Evolutionary conservation across 2,329 filamentous ascomycete genomes (phyloP).

Genomic region (Hypoxylon sp.): DNA sequence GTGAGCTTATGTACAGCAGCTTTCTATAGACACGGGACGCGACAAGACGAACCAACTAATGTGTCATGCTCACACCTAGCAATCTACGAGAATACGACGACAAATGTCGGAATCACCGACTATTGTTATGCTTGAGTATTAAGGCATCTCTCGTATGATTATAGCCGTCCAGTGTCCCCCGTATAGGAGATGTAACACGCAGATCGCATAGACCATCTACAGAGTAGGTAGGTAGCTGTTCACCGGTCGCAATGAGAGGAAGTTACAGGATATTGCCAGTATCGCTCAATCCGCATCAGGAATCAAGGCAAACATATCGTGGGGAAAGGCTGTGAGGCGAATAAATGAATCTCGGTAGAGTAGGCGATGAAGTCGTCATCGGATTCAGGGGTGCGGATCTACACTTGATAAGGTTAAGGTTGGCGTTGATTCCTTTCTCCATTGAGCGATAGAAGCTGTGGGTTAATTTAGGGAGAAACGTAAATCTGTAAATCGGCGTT

Average conservation of each 20-base stretch:
- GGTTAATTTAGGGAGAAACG: conserved; percentile 6
- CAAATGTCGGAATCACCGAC: conserved; percentile 8
- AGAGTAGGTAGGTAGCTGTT: not conserved
- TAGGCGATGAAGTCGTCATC: conserved; percentile 31
- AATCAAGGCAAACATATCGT: conserved; percentile 23
- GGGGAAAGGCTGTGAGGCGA: conserved; percentile 23
- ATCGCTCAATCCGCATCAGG: conserved; percentile 10
- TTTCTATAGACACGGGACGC: conserved; percentile 16
- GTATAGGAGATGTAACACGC: conserved; percentile 3
- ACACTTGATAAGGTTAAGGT: conserved; percentile 27
- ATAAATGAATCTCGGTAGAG: conserved; percentile 35
- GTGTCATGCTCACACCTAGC: conserved; percentile 22
- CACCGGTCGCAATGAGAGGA: conserved; percentile 16
- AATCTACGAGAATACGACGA: conserved; percentile 27
- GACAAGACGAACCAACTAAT: conserved; percentile 14
- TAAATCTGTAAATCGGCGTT: conserved; percentile 8
- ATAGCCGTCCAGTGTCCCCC: conserved; percentile 10
- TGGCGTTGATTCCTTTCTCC: conserved; percentile 15
- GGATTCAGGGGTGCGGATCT: conserved; percentile 31
- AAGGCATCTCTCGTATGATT: conserved; percentile 13
- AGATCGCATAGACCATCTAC: conserved; percentile 8
- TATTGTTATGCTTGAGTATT: conserved; percentile 5
- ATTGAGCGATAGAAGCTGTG: conserved; percentile 8
- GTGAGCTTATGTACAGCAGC: conserved; percentile 25
- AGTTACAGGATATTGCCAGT: conserved; percentile 5